phyloP scores from a whole-genome alignment of 2,329 filamentous ascomycete genomes.

The Aciculosporium take region DNA sequence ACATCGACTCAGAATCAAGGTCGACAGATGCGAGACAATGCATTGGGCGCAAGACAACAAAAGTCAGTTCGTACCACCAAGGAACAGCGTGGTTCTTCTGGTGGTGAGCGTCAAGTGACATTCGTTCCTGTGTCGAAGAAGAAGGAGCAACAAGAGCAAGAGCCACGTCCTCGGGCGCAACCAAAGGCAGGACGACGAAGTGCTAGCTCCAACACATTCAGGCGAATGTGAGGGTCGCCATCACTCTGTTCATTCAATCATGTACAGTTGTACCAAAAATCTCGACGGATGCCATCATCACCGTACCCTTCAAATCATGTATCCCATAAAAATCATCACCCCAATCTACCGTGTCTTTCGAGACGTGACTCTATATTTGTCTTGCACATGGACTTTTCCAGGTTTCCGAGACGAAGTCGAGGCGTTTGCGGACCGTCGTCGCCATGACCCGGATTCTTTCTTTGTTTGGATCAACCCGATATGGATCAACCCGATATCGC shows the following conservation, averaged over 20 bases:
- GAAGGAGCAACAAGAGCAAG: constrained; percentile 29
- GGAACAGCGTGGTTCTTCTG: constrained; percentile 31
- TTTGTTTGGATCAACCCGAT: constrained; percentile 41
- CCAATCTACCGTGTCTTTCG: constrained; percentile 7
- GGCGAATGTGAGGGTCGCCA: constrained; percentile 36
- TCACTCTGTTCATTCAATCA: constrained; percentile 2
- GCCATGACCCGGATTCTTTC: constrained; percentile 25
- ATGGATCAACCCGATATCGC: constrained; percentile 44
- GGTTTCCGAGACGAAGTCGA: constrained; percentile 39
- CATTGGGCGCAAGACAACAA: constrained; percentile 41
- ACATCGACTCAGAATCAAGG: constrained; percentile 53
- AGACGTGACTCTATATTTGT: constrained; percentile 22
- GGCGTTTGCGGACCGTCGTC: constrained; percentile 48
- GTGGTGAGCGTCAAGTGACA: constrained; percentile 54
- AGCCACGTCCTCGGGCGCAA: constrained; percentile 17
- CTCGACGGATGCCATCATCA: neutral
- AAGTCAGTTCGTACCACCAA: constrained; percentile 34
- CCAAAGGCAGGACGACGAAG: constrained; percentile 42
- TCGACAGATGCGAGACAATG: constrained; percentile 38
- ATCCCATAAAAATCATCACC: neutral
- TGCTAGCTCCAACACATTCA: constrained; percentile 63
- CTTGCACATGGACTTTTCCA: constrained; percentile 38
- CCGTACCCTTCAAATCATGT: neutral
- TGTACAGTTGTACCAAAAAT: constrained; percentile 8
- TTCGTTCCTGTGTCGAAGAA: constrained; percentile 50